phyloP scores from a whole-genome alignment of 2,329 filamentous ascomycete species.

The Macroventuria anomochaeta region DNA sequence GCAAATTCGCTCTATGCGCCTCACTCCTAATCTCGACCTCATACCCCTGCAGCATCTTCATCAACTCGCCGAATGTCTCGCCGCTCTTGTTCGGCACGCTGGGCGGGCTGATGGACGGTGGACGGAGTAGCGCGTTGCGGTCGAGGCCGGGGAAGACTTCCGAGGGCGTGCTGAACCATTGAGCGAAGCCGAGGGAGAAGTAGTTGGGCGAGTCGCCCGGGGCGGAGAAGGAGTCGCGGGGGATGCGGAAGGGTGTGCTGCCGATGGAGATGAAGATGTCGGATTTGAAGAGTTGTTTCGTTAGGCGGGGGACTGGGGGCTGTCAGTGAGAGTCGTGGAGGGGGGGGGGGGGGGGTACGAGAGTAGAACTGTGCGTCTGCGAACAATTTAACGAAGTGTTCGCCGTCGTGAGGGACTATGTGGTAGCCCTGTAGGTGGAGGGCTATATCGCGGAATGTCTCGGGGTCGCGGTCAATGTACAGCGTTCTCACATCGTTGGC shows the following conservation, averaged over 20 bases:
- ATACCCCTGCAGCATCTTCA: constrained; percentile 84
- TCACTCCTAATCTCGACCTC: constrained; percentile 77
- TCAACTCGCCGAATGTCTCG: constrained; percentile 81
- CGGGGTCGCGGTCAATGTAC: constrained; percentile 93
- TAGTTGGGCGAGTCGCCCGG: constrained; percentile 95
- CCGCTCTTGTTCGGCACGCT: constrained; percentile 80
- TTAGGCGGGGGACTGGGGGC: constrained; percentile 77
- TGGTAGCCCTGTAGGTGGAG: constrained; percentile 92
- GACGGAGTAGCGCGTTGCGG: constrained; percentile 78
- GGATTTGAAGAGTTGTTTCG: constrained; percentile 88
- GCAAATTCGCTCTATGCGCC: constrained; percentile 75
- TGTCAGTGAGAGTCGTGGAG: constrained; percentile 19
- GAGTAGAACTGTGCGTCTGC: constrained; percentile 96
- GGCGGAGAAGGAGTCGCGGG: constrained; percentile 81
- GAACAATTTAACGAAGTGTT: constrained; percentile 90
- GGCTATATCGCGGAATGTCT: constrained; percentile 87
- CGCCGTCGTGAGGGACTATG: constrained; percentile 78
- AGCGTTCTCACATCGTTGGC: constrained; percentile 73
- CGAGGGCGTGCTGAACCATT: constrained; percentile 81
- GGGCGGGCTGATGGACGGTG: constrained; percentile 84
- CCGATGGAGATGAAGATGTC: constrained; percentile 93
- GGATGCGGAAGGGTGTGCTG: constrained; percentile 84
- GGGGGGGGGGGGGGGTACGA: constrained; percentile 56
- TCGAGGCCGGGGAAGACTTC: constrained; percentile 88
- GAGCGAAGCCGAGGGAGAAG: constrained; percentile 87